Conservation (phyloP, 106 monocot species). For the Chionographis japonica region DNA sequence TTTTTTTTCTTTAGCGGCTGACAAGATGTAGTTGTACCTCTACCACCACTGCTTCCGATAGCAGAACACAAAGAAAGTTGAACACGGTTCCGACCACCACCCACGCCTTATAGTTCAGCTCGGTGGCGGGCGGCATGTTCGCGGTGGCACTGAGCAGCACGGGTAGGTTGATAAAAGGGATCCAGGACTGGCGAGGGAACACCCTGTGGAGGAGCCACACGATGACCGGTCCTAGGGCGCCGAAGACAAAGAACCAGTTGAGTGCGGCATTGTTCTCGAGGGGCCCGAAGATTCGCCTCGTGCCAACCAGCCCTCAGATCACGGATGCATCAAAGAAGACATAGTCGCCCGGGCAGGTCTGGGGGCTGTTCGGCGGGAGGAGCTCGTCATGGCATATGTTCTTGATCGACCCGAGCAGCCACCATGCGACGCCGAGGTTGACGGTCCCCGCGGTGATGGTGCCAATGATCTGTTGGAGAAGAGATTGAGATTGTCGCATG, state of each 20-base stretch:
- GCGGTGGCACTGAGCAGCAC: constrained; percentile 82
- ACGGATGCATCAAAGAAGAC: constrained; percentile 97
- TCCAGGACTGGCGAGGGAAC: constrained; percentile 68
- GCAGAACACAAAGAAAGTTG: constrained; percentile 82
- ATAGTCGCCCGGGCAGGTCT: constrained; percentile 81
- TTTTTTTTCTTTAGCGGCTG: too few relatives aligned
- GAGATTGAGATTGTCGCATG: too few relatives aligned
- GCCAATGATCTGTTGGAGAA: constrained; percentile 47
- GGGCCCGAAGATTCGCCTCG: constrained; percentile 57
- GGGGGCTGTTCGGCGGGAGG: constrained; percentile 72
- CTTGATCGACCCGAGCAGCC: constrained; percentile 71
- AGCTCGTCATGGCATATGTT: constrained; percentile 60
- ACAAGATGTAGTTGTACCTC: constrained; percentile 73
- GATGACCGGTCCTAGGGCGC: constrained; percentile 61
- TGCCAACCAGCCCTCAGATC: constrained; percentile 80
- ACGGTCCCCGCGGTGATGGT: constrained; percentile 84
- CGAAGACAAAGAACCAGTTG: constrained; percentile 85
- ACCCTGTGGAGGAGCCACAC: constrained; percentile 77
- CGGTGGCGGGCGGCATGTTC: constrained; percentile 77
- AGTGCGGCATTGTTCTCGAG: constrained; percentile 45
- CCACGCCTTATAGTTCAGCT: constrained; percentile 79
- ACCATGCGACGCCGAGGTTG: constrained; percentile 74
- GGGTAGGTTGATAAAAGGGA: constrained; percentile 73
- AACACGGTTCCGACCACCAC: constrained; percentile 58
- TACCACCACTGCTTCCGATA: constrained; percentile 80